Evolutionary conservation across 768 basidiomycete species (phyloP), one percentile per base, ranked within the genome.

Genomic region (Neoboletus subvelutipes): DNA sequence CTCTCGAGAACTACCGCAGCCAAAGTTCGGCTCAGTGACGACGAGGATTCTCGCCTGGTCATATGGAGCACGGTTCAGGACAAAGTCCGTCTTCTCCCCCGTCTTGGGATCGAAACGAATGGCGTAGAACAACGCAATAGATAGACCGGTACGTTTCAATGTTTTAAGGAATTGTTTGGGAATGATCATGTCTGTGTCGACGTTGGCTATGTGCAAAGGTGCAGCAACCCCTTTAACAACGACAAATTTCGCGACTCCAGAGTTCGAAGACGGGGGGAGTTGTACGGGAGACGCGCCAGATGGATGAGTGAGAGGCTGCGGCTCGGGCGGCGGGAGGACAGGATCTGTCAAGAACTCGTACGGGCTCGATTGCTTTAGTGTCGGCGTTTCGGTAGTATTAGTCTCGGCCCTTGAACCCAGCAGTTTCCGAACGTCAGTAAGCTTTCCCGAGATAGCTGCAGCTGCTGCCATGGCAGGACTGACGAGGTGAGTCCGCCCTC

Each of bases 131-230:
- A 94, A 75, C 20, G 89, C 92, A 54, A 87, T 76, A 9, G 90
- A 89, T 45, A 96, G 80, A 45, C 93, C 93, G 41, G 93, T 94
- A 53, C 93, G 83, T 72, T 94, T 92, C 65, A 96, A 75, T 0
- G 93, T 95, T 75, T 94, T 95, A 72, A 95, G 75, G 78, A 94
- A 95, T 66, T 94, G 92, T 66, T 94, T 94, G 3, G 93, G 93
- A 67, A 95, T 94, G 71, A 96, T 92, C 84, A 88, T 90, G 66
- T 96, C 93, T 45, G 93, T 96, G 73, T 96, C 93, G 60, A 94
- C 86, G 63, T 93, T 92, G 58, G 87, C 83, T 45, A 88, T 87
- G 70, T 87, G 80, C 72, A 92, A 65, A n/a, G 90, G 90, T 11
- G 88, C 90, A 42, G 88, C 81, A 53, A 91, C 81, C 41, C 91